phyloP scores from a whole-genome alignment of 345 rosid species.

The Rhodomyrtus tomentosa region DNA sequence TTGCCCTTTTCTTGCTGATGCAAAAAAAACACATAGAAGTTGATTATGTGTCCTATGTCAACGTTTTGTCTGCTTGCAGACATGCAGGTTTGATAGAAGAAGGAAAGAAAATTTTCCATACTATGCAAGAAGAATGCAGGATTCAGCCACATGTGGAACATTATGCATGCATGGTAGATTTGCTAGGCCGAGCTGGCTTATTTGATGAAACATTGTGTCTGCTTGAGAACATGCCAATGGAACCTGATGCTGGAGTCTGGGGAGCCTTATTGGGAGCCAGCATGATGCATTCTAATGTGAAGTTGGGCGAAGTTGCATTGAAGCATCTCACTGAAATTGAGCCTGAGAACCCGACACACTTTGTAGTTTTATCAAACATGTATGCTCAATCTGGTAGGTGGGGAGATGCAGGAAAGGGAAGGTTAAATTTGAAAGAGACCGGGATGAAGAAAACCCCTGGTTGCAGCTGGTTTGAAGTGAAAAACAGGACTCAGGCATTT shows the following conservation, averaged over 20 bases:
- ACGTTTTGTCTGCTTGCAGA: conserved; percentile 55
- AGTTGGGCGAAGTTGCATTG: conserved; percentile 35
- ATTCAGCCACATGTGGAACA: conserved; percentile 28
- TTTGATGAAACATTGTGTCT: conserved; percentile 29
- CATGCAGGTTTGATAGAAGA: conserved; percentile 47
- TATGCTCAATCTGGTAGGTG: conserved; percentile 29
- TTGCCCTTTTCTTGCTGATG: conserved; percentile 42
- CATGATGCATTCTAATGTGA: conserved; percentile 37
- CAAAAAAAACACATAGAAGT: conserved; percentile 15
- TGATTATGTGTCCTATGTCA: conserved; percentile 35
- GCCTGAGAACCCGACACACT: conserved; percentile 39
- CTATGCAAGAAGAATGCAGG: conserved; percentile 25
- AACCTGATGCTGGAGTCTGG: conserved; percentile 54
- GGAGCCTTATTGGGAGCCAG: conserved; percentile 48
- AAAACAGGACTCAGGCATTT: neutral
- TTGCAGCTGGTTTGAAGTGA: conserved; percentile 37
- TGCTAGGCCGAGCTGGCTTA: conserved; percentile 51
- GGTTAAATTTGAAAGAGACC: conserved; percentile 18
- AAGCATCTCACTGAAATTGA: conserved; percentile 39
- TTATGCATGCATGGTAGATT: conserved; percentile 56
- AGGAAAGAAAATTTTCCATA: conserved; percentile 31
- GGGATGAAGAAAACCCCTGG: conserved; percentile 31
- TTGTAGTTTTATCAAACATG: conserved; percentile 16
- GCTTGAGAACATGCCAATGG: conserved; percentile 34
- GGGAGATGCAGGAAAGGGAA: conserved; percentile 22